Evolutionary conservation across 768 basidiomycete genomes (phyloP).

Genomic region (Psilocybe cubensis): DNA sequence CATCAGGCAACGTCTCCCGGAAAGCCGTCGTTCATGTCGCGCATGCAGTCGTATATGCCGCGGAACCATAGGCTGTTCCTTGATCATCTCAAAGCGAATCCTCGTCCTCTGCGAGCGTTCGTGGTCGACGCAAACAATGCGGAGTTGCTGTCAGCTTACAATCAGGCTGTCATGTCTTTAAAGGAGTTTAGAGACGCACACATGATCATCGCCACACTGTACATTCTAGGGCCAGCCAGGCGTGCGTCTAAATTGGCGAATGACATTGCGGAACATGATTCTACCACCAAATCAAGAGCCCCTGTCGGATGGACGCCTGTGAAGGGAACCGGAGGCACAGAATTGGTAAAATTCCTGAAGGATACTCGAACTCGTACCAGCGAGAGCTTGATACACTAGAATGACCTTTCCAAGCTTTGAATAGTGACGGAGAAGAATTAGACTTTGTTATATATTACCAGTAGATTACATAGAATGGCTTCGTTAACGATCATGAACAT

Average conservation of each 20-base stretch:
- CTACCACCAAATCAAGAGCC: conserved; percentile 17
- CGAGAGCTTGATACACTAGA: conserved; percentile 38
- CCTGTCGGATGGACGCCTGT: conserved; percentile 26
- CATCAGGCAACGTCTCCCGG: conserved; percentile 39
- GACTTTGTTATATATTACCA: neutral
- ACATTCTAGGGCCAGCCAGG: conserved; percentile 77
- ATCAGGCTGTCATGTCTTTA: conserved; percentile 65
- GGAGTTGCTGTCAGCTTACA: conserved; percentile 59
- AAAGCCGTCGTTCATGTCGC: conserved; percentile 58
- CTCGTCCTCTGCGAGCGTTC: conserved; percentile 64
- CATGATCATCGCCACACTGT: conserved; percentile 75
- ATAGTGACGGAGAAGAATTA: neutral
- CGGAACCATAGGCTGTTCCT: conserved; percentile 79
- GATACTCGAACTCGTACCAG: conserved; percentile 72
- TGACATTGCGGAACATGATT: conserved; percentile 7
- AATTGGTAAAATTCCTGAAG: conserved; percentile 77
- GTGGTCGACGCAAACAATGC: conserved; percentile 41
- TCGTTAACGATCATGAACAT: neutral
- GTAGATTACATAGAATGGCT: too few species aligned
- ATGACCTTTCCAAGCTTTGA: neutral
- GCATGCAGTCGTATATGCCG: conserved; percentile 89
- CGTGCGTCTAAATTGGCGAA: conserved; percentile 31
- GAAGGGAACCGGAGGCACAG: conserved; percentile 84
- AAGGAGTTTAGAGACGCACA: conserved; percentile 82
- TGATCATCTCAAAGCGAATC: conserved; percentile 61